Base-by-base conservation (phyloP, 768 basidiomycete genomes). In the Galerina marginata region DNA sequence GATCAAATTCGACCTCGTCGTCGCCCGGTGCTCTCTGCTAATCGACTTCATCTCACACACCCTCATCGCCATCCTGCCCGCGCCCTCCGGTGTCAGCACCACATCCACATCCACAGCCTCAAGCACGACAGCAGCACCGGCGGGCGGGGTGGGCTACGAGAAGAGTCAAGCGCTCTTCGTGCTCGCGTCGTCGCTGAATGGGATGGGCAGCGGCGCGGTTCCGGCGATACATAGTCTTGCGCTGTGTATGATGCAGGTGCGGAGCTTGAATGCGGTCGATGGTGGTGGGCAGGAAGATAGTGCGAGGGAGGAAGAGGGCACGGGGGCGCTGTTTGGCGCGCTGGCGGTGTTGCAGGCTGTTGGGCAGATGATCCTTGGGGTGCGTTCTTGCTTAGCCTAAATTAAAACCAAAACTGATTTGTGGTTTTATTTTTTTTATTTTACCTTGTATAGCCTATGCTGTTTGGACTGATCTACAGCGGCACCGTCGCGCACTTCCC, bases 151-250 rank as follows among this genome's bases (percentile, higher is more conserved):
- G 63, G 64, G 54, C 54, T 63, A 56, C 29, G 60, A 47, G 42
- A 62, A 71, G 45, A 79, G 75, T 16, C 79, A 86, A 66, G 69
- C 77, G 37, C 59, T 86, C 56, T 94, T 94, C 71, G 79, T 91
- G 6, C 73, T 81, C 4, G 80, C 86, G 11, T 86, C 87, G 11
- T 81, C 81, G 7, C 67, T 92, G 64, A 81, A 83, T 53, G 81
- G 82, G 54, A 75, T 90, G 55, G 89, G 89, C n/a, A 82, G 85
- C 15, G 92, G 91, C 2, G 76, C 85, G 38, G 72, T 82, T 40
- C 92, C 92, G n/a, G 85, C 89, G 6, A 73, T 84, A 40, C 88
- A 92, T 44, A 90, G 89, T 67, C 76, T 94, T 49, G 90, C 90
- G 11, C 71, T 93, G 44, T 89, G 85, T 64, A 84, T 91, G 54